These are phyloP conservation scores for Suhomyces emberorum DNA, from an alignment of 805 yeast species.

Conservation along the genomic window DNA sequence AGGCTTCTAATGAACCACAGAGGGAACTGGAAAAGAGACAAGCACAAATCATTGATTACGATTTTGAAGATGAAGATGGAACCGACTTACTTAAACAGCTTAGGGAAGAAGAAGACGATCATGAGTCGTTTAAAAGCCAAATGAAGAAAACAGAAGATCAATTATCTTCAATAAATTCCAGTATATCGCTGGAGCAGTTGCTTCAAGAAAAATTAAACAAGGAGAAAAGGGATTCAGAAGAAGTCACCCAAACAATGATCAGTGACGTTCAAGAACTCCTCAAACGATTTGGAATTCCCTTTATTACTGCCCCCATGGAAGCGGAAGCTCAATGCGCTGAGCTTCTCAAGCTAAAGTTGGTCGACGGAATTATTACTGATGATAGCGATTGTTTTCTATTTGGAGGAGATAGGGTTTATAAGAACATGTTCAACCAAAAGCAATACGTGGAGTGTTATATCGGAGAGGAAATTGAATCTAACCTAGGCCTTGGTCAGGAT, in stretches of 20 bases:
- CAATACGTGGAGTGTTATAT: conserved; percentile 86
- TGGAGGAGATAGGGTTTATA: conserved; percentile 81
- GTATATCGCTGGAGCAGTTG: conserved; percentile 42
- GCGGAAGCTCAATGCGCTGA: conserved; percentile 99
- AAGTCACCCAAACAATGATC: conserved; percentile 82
- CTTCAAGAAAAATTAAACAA: conserved; percentile 61
- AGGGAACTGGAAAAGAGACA: conserved; percentile 6
- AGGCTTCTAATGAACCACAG: neutral
- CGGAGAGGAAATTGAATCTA: conserved; percentile 51
- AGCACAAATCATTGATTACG: conserved; percentile 48
- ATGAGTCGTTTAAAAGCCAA: conserved; percentile 52
- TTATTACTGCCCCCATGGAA: conserved; percentile 95
- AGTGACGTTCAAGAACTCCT: conserved; percentile 86
- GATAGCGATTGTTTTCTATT: conserved; percentile 95
- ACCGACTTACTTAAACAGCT: conserved; percentile 60
- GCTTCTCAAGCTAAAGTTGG: conserved; percentile 60
- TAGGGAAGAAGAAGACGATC: conserved; percentile 68
- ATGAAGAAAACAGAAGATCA: conserved; percentile 21
- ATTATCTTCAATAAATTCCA: conserved; percentile 25
- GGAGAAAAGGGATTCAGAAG: conserved; percentile 85
- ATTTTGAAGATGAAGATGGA: conserved; percentile 77
- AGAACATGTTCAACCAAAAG: conserved; percentile 92
- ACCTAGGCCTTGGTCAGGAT: conserved; percentile 60
- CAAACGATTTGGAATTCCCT: conserved; percentile 89
- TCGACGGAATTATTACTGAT: conserved; percentile 95